These are phyloP conservation scores for Gleditsia sinensis DNA, from an alignment of 306 rosid species.

Conservation along the genomic window DNA sequence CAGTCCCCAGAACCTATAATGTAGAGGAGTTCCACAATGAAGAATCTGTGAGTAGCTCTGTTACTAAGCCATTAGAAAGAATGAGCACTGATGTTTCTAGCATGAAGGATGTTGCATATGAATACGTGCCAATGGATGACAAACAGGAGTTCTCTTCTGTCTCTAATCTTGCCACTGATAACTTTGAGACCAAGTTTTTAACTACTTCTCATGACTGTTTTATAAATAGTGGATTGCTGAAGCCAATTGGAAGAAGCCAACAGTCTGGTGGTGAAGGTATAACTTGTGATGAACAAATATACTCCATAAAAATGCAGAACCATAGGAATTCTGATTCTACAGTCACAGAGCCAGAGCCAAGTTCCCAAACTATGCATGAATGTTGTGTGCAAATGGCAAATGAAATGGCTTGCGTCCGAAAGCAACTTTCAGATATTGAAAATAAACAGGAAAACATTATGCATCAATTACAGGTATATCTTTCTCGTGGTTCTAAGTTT, in stretches of 20 bases:
- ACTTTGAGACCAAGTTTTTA: slow-evolving; percentile 54
- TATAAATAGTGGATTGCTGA: slow-evolving; percentile 39
- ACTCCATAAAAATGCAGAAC: slow-evolving; percentile 49
- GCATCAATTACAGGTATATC: slow-evolving; percentile 74
- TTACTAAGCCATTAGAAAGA: slow-evolving; percentile 70
- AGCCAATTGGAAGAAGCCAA: slow-evolving; percentile 48
- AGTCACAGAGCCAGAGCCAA: slow-evolving; percentile 61
- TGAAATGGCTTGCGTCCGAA: slow-evolving; percentile 66
- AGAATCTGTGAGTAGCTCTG: slow-evolving; percentile 80
- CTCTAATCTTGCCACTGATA: slow-evolving; percentile 54
- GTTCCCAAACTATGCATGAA: slow-evolving; percentile 51
- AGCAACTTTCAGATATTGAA: slow-evolving; percentile 78
- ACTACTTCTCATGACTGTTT: slow-evolving; percentile 56
- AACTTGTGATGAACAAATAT: slow-evolving; percentile 46
- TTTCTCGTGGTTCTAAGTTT: slow-evolving; percentile 1
- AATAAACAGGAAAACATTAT: slow-evolving; percentile 68
- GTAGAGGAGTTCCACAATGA: slow-evolving; percentile 54
- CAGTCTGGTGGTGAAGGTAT: slow-evolving; percentile 46
- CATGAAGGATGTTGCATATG: slow-evolving; percentile 59
- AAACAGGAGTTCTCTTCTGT: slow-evolving; percentile 79
- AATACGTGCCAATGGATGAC: slow-evolving; percentile 76
- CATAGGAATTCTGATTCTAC: slow-evolving; percentile 71
- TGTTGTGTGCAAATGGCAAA: slow-evolving; percentile 62
- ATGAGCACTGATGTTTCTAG: slow-evolving; percentile 63
- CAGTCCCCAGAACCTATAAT: slow-evolving; percentile 56